These are phyloP conservation scores for Amauroascus niger DNA, from an alignment of 2,329 filamentous ascomycete genomes.

Conservation along the genomic window DNA sequence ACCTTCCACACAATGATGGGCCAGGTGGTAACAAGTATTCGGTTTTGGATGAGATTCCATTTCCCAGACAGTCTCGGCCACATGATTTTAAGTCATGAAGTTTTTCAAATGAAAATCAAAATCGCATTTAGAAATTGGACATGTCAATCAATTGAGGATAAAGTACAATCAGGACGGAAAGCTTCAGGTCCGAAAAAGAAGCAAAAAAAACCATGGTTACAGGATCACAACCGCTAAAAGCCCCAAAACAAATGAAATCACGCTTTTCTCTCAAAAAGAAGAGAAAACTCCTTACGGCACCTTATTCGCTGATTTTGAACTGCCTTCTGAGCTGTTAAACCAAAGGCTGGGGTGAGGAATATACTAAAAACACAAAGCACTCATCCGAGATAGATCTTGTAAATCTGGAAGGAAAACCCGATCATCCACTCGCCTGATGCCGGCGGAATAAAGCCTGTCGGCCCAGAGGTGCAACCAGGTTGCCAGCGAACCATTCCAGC, in stretches of 20 bases:
- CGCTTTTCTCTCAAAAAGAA: background rate
- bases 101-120: too few species aligned
- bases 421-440: conserved; percentile 1
- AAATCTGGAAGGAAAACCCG: background rate
- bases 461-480: conserved; percentile 16
- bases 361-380: background rate
- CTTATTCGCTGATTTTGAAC: background rate
- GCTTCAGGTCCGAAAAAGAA: too few species aligned
- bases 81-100: too few species aligned
- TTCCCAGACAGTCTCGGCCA: too few species aligned
- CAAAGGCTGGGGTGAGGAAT: background rate
- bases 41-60: too few species aligned
- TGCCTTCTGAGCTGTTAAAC: conserved; percentile 1
- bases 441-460: conserved; percentile 4
- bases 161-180: too few species aligned
- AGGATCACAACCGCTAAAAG: too few species aligned
- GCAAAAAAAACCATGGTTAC: background rate
- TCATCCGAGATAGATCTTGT: background rate
- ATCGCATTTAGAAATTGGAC: too few species aligned
- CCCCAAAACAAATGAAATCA: background rate
- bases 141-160: too few species aligned
- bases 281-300: background rate
- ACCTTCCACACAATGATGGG: too few species aligned
- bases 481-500: conserved; percentile 34
- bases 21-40: too few species aligned